Base-by-base conservation (phyloP, 345 rosid genomes). In the Sonneratia caseolaris region DNA sequence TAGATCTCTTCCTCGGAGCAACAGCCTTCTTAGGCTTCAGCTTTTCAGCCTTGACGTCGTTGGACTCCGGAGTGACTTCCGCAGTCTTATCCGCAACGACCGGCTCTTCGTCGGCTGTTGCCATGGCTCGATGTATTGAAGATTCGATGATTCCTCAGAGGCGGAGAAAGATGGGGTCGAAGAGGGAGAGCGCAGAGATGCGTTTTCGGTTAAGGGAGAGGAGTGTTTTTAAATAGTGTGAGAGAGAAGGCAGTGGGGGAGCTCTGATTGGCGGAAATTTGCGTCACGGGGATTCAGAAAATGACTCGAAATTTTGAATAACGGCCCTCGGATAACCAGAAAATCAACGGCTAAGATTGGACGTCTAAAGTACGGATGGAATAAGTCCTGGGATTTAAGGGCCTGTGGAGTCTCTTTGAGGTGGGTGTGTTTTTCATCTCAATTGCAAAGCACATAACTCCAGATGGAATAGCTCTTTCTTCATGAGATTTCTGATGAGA, bases 21-120 rank as follows among this genome's bases (percentile, higher is more conserved):
- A 65, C 68, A 32, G 74, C 12, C 45, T 68, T 74, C 75, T 78
- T 78, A 0, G 75, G 7, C n/a, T 78, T 78, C 32, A 53, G 24
- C 61, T 72, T 68, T 40, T 64, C 66, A 7, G 61, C 74, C 59
- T 72, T 72, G 13, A 38, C 66, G 11, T 27, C 65, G 12, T 56
- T 56, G 61, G 61, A 18, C 61, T 56, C 61, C 24, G 72, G 45
- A 13, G 32, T 38, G n/a, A 27, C 72, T 18, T 49, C 43, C 61
- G 2, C 66, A n/a, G 66, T 1, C 51, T 66, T 36, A 9, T n/a
- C 64, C 14, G 65, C 70, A 6, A 65, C 47, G 19, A 16, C 65
- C 10, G 55, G 47, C 56, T 38, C 74, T 19, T 21, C 71, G 38
- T 37, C 79, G 21, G 32, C 72, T 27, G 57, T n/a, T 11, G 40